Base-by-base conservation (phyloP, 2,329 filamentous ascomycete species). In the Diaporthe citri region DNA sequence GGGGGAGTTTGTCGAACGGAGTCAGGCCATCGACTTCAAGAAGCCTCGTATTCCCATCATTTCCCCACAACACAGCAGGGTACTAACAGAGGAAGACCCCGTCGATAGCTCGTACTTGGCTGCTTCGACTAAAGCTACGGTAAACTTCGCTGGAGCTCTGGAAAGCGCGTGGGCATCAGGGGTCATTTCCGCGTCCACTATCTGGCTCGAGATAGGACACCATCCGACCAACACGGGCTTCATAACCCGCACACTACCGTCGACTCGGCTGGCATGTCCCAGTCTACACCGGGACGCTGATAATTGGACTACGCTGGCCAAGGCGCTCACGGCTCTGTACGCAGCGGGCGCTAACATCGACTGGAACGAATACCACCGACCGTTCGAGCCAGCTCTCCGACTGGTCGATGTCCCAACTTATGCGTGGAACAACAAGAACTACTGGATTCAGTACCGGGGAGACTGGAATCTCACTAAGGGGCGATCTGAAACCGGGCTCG, bases 361-460 rank as follows among this genome's bases (percentile, higher is more conserved):
- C 48, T 66, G 71, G 71, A 64, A 66, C 17, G 71, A 64, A 28
- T 73, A 66, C 12, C 59, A 73, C 20, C 43, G 71, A 17, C 57
- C 57, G 3, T 73, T 66, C 36, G 71, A 73, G n/a, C n/a, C 39
- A 25, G 36, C n/a, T 1, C 34, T 73, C 15, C 71, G 71, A 31
- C 71, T 73, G 2, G 34, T 73, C 20, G 15, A 51, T 4, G 8
- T 43, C 0, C 57, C 71, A 12, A 56, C 34, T 3, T 73, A 73
- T 31, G 71, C 71, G 2, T 73, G 57, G 57, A 56, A 73, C n/a
- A 56, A 66, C 17, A 55, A 52, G 25, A 73, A 55, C 3, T 66
- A 73, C 17, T 56, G 71, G 59, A 57, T 73, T 12, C 52, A 67
- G 46, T 67, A 52, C 10, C 28, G 46, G 3, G 69, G 69, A 48